Evolutionary conservation across 306 rosid species (phyloP).

Genomic region (Trichosanthes cucumerina): DNA sequence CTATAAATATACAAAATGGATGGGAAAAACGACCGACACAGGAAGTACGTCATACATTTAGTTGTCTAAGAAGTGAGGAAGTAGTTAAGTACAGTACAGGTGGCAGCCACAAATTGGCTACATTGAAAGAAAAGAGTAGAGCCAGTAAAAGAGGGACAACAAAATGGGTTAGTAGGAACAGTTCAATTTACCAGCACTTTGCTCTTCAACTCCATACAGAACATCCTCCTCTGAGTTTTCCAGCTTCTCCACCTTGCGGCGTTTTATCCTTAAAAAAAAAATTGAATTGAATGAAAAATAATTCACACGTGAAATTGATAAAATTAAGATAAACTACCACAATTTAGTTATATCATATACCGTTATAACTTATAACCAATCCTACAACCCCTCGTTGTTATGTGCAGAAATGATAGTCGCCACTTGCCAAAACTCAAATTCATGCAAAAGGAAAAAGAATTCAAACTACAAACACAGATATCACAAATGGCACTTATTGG

Average conservation of each 20-base stretch:
- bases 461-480: not conserved
- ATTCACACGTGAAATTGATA: not conserved
- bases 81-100: not conserved
- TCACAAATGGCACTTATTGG: not conserved
- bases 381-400: not conserved
- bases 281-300: conserved; percentile 9
- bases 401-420: not conserved
- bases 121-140: not conserved
- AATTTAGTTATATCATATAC: not conserved
- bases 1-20: not conserved
- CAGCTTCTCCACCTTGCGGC: conserved; percentile 33
- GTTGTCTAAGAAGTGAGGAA: not conserved
- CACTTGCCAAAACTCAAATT: not conserved
- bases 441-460: not conserved
- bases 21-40: not conserved
- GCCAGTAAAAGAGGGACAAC: not conserved
- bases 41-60: not conserved
- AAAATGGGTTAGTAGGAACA: not conserved
- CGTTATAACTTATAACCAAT: not conserved
- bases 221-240: conserved; percentile 35
- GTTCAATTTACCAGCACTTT: conserved; percentile 30
- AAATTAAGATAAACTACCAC: not conserved
- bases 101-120: not conserved
- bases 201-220: conserved; percentile 24
- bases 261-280: conserved; percentile 35